These are phyloP conservation scores for Suillus ampliporus DNA, from an alignment of 768 basidiomycete genomes.

Conservation along the genomic window DNA sequence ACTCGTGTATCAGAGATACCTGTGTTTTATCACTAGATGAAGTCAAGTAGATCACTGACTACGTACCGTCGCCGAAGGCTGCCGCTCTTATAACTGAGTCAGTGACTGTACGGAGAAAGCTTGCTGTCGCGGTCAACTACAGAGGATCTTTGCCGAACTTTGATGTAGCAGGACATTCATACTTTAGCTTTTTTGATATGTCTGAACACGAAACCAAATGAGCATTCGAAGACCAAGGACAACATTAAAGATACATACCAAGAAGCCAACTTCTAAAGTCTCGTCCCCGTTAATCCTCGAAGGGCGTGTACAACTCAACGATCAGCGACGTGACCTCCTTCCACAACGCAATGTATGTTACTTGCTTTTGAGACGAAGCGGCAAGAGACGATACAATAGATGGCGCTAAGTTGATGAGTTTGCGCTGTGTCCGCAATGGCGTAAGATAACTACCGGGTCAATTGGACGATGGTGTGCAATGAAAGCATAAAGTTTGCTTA, in stretches of 20 bases:
- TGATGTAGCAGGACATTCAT: conserved; percentile 90
- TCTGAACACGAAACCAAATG: conserved; percentile 45
- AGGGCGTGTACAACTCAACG: conserved; percentile 74
- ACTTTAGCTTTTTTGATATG: conserved; percentile 95
- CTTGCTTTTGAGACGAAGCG: conserved; percentile 54
- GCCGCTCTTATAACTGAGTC: conserved; percentile 63
- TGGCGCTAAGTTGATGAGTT: no score
- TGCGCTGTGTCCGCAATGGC: no score
- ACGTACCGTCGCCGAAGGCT: conserved; percentile 54
- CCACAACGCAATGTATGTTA: conserved; percentile 89
- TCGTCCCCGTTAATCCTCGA: conserved; percentile 60
- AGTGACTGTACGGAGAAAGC: conserved; percentile 75
- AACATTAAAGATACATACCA: conserved; percentile 51
- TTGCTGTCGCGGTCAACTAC: conserved; percentile 94
- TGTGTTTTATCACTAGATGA: conserved; percentile 25
- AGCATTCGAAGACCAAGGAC: not conserved
- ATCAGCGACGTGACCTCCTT: conserved; percentile 88
- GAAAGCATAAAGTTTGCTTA: no score
- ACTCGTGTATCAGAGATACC: conserved; percentile 66
- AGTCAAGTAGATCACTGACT: not conserved
- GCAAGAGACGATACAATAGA: no score
- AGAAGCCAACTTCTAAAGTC: conserved; percentile 82
- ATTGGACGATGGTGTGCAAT: no score
- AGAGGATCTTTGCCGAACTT: conserved; percentile 91
- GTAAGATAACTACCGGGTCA: no score